phyloP scores from a whole-genome alignment of 805 yeast genomes.

The Candida stauntonica region DNA sequence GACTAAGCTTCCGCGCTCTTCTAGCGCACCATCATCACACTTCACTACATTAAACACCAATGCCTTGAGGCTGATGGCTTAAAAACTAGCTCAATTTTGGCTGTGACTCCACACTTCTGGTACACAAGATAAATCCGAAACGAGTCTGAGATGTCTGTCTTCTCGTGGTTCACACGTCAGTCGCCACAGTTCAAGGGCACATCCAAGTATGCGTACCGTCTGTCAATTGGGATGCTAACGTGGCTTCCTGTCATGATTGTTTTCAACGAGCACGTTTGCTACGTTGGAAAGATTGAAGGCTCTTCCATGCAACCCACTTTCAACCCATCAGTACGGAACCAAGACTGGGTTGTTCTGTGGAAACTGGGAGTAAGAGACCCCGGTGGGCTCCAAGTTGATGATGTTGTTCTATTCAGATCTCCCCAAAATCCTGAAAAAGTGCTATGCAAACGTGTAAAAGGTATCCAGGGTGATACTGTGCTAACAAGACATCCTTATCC shows the following conservation, averaged over 20 bases:
- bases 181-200: slow-evolving; percentile 12
- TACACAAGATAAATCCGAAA: too few relatives aligned
- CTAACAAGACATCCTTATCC: slow-evolving; percentile 66
- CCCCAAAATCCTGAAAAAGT: slow-evolving; percentile 76
- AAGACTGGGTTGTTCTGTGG: slow-evolving; percentile 66
- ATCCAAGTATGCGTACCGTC: slow-evolving; percentile 27
- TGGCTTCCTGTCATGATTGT: slow-evolving; percentile 83
- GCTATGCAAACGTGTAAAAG: slow-evolving; percentile 79
- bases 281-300: slow-evolving; percentile 73
- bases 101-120: too few relatives aligned
- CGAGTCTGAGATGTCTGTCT: too few relatives aligned
- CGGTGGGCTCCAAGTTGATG: slow-evolving; percentile 50
- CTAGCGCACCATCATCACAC: too few relatives aligned
- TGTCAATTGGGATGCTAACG: slow-evolving; percentile 38
- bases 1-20: too few relatives aligned
- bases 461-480: slow-evolving; percentile 65
- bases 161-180: slow-evolving; percentile 8
- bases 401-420: slow-evolving; percentile 71
- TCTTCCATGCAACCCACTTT: slow-evolving; percentile 86
- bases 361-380: slow-evolving; percentile 52
- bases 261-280: slow-evolving; percentile 64
- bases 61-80: too few relatives aligned
- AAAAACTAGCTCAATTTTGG: too few relatives aligned
- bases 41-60: too few relatives aligned
- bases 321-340: slow-evolving; percentile 54